Evolutionary conservation across 352 stramenopile species (phyloP), one percentile per base, ranked within the genome.

Genomic region (Phytophthora europaea): DNA sequence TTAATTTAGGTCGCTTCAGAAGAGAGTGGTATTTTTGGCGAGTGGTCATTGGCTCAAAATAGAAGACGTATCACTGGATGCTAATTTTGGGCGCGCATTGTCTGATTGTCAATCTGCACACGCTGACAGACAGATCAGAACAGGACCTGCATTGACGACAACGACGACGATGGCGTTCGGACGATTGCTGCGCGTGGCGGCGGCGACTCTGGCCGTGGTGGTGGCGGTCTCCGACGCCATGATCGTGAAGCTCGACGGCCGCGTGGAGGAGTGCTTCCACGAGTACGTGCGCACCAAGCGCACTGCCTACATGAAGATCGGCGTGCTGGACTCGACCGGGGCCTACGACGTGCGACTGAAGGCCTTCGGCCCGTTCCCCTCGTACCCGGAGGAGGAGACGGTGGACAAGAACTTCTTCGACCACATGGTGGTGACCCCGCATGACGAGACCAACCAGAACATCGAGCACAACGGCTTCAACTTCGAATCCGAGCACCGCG

Each of bases 381-480:
- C 70, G 31, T 79, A 88, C 53, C 89, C 89, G 2, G 73, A 75
- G 16, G 71, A 84, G 33, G 79, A 83, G 23, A 72, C 89, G 12
- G 66, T 79, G 50, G 67, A 70, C 15, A 93, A 89, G 78, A 82
- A 79, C 59, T 96, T 96, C 67, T 96, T 96, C 70, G 76, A 96
- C 70, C 77, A 92, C 61, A 57, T 94, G 56, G 82, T 96, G 65
- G 76, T 73, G 26, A 94, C 85, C 7, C 70, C 81, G 67, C 83
- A 80, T 53, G 82, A 92, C 43, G 82, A 90, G 54, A 62, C 62
- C 26, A 91, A 73, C 65, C 92, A 94, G 62, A 88, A 94, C 73
- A 75, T 94, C 53, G 84, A 94, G 73, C 87, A 93, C 67, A 96
- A 91, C 67, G 89, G 87, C 50, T 96, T 96, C 71, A 96, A 96